Evolutionary conservation across 2,329 filamentous ascomycete species (phyloP).

Genomic region (Phyllosticta citribraziliensis): DNA sequence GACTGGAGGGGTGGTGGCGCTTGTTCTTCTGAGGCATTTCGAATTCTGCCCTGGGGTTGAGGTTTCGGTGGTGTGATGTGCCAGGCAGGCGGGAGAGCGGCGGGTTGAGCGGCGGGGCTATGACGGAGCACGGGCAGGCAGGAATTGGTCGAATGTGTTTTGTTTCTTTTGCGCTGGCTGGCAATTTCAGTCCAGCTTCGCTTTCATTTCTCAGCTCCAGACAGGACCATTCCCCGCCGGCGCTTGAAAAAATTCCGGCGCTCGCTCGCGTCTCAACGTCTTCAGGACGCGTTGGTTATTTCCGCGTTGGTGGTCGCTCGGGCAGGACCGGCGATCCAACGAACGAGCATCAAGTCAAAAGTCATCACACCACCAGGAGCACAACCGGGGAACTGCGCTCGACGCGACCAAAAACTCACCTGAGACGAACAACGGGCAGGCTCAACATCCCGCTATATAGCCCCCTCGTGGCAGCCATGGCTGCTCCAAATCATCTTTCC

Average conservation of each 20-base stretch:
- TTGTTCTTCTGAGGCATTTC: conserved; percentile 8
- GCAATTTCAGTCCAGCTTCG: too few relatives aligned
- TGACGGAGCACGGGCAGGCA: neutral
- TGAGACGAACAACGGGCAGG: neutral
- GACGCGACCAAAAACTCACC: conserved; percentile 6
- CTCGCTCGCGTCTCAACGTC: neutral
- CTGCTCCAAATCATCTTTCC: neutral
- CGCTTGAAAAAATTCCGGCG: too few relatives aligned
- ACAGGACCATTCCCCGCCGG: too few relatives aligned
- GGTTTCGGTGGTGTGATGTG: neutral
- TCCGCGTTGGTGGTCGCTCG: neutral
- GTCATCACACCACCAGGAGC: conserved; percentile 1
- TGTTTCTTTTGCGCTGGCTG: too few relatives aligned
- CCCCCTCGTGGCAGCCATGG: neutral
- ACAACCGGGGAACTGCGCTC: neutral
- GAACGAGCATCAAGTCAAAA: conserved; percentile 5
- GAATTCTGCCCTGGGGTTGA: neutral
- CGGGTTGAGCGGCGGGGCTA: neutral
- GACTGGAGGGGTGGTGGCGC: conserved; percentile 1
- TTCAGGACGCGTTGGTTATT: neutral
- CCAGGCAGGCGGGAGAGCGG: neutral
- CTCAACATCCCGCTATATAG: neutral
- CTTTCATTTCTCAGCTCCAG: too few relatives aligned
- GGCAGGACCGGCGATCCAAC: conserved; percentile 7
- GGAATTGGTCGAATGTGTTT: too few relatives aligned